These are phyloP conservation scores for Sisymbrium altissimum DNA, from an alignment of 345 rosid species.

Conservation along the genomic window DNA sequence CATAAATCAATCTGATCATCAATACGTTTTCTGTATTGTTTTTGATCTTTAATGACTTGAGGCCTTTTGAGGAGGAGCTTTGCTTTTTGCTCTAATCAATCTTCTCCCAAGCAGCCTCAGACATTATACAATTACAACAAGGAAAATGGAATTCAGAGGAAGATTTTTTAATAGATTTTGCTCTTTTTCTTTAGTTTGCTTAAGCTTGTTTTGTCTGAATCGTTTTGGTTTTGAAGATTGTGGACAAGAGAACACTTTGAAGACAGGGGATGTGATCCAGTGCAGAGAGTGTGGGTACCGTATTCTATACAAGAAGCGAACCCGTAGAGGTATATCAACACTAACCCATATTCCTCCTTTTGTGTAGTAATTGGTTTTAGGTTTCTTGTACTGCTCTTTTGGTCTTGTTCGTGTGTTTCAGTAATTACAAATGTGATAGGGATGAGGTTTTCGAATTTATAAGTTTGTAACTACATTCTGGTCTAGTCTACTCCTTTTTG, in stretches of 20 bases:
- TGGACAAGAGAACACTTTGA: conserved; percentile 73
- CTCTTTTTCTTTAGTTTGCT: not conserved
- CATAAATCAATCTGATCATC: conserved; percentile 13
- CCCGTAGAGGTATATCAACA: too few relatives aligned
- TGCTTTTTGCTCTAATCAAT: conserved; percentile 6
- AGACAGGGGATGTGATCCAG: conserved; percentile 83
- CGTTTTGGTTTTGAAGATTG: conserved; percentile 44
- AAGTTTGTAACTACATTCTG: not conserved
- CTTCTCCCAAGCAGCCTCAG: conserved; percentile 24
- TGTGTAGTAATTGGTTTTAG: not conserved
- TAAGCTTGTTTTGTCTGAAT: not conserved
- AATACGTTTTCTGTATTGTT: conserved; percentile 12
- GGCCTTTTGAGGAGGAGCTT: conserved; percentile 26
- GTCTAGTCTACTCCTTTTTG: not conserved
- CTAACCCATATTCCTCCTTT: too few relatives aligned
- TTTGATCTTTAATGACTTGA: conserved; percentile 4
- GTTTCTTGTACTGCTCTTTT: not conserved
- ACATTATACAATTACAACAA: not conserved
- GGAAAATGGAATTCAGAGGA: not conserved
- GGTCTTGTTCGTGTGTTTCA: not conserved
- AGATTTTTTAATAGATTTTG: not conserved
- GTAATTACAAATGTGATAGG: too few relatives aligned
- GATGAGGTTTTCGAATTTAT: not conserved
- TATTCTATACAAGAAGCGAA: conserved; percentile 88
- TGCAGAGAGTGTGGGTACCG: conserved; percentile 96